Conservation (phyloP, 495 filamentous ascomycete genomes). For the Aspergillus leporis region DNA sequence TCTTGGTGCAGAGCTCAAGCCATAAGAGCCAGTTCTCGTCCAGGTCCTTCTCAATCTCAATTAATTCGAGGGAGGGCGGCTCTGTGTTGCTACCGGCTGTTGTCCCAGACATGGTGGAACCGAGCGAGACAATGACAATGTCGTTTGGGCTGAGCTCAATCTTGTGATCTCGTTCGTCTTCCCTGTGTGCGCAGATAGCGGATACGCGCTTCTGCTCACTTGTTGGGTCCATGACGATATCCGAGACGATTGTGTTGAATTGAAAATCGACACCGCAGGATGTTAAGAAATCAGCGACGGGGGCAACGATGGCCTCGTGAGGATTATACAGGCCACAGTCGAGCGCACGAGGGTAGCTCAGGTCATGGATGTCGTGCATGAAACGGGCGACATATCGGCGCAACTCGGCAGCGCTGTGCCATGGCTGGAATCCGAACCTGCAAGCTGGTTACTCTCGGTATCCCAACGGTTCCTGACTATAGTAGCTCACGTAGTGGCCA, state of each 20-base stretch:
- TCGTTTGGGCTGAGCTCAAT: conserved; percentile 25
- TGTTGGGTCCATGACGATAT: conserved; percentile 25
- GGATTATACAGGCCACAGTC: conserved; percentile 39
- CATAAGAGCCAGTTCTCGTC: conserved; percentile 39
- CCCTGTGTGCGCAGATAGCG: conserved; percentile 2
- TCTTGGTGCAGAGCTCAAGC: conserved; percentile 27
- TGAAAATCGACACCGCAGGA: conserved; percentile 44
- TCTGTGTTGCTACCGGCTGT: conserved; percentile 25
- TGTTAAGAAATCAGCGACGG: conserved; percentile 39
- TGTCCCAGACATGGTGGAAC: conserved; percentile 30
- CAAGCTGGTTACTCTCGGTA: neutral
- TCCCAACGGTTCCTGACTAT: neutral
- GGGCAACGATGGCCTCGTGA: conserved; percentile 41
- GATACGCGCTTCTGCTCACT: conserved; percentile 14
- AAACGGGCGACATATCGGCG: conserved; percentile 29
- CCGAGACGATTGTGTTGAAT: conserved; percentile 33
- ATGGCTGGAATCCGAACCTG: conserved; percentile 43
- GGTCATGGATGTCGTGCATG: conserved; percentile 22
- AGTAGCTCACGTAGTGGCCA: conserved; percentile 33
- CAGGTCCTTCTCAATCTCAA: conserved; percentile 27
- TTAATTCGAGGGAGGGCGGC: conserved; percentile 23
- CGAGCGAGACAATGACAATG: conserved; percentile 32
- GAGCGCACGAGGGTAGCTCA: conserved; percentile 28
- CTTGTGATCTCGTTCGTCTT: conserved; percentile 14
- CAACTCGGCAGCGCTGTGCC: conserved; percentile 42